Conservation (phyloP, 768 basidiomycete species). For the Pilatotrama ljubarskyi region DNA sequence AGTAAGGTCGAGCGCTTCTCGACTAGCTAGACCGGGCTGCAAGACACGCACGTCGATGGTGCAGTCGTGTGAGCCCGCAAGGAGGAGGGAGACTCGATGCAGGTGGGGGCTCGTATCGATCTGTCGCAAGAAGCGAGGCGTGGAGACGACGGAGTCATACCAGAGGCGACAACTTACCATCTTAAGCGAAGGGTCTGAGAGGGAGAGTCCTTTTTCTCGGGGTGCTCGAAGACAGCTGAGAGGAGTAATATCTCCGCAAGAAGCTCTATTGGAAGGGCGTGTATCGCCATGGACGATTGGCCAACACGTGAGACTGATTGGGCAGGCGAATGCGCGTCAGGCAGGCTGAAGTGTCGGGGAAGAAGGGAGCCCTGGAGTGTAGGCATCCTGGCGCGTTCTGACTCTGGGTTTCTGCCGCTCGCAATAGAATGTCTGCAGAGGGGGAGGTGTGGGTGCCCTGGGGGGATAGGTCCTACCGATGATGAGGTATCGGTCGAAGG, state of each 20-base stretch:
- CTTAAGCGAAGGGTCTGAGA: not conserved
- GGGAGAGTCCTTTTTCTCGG: not conserved
- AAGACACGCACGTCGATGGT: not conserved
- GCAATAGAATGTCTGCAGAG: too few relatives aligned
- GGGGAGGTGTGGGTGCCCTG: too few relatives aligned
- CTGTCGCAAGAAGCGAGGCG: not conserved
- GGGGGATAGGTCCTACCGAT: too few relatives aligned
- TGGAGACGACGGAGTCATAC: not conserved
- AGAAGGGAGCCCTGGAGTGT: too few relatives aligned
- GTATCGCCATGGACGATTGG: too few relatives aligned
- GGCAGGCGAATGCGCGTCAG: too few relatives aligned
- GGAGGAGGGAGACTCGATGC: not conserved
- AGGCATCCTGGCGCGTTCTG: too few relatives aligned
- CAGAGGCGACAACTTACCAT: not conserved
- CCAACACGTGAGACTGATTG: too few relatives aligned
- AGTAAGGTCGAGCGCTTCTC: not conserved
- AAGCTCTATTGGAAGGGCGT: too few relatives aligned
- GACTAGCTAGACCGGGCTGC: not conserved
- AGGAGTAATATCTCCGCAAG: not conserved
- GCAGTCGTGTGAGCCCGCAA: not conserved
- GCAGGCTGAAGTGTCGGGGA: too few relatives aligned
- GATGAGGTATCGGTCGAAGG: too few relatives aligned
- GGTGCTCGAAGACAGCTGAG: not conserved
- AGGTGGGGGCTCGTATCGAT: not conserved
- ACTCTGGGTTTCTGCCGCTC: too few relatives aligned